Conservation (phyloP, 495 filamentous ascomycete species). For the Penicillium cosmopolitanum region DNA sequence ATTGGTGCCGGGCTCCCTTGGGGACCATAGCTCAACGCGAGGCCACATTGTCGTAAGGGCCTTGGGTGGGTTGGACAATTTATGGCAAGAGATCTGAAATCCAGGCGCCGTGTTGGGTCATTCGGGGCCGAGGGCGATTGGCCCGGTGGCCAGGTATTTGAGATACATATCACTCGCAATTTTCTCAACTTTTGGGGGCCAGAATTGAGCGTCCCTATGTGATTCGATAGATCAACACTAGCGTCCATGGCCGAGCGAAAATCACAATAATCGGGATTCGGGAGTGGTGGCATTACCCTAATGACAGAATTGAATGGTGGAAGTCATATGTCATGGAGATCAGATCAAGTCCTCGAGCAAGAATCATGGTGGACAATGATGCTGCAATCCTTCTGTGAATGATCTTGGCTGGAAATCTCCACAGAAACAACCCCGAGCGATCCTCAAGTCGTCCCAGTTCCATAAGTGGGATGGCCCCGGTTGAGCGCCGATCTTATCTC, state of each 20-base stretch:
- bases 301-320: background rate
- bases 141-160: background rate
- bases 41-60: background rate
- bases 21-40: background rate
- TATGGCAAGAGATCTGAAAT: background rate
- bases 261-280: slow-evolving; percentile 12
- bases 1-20: slow-evolving; percentile 2
- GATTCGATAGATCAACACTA: background rate
- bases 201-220: background rate
- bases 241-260: slow-evolving; percentile 4
- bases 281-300: slow-evolving; percentile 7
- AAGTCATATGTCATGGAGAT: background rate
- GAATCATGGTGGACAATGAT: too few relatives aligned
- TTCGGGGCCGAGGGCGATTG: too few relatives aligned
- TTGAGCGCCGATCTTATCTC: slow-evolving; percentile 7
- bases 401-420: too few relatives aligned
- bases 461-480: too few relatives aligned
- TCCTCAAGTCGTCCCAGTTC: too few relatives aligned
- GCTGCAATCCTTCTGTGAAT: too few relatives aligned
- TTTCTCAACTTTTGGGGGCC: background rate
- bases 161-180: background rate
- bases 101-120: too few relatives aligned
- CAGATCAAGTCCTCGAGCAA: too few relatives aligned
- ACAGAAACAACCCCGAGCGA: too few relatives aligned
- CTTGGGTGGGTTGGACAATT: background rate